Conservation (phyloP, 1,284 basidiomycete species). For the Ustilago vetiveriae region DNA sequence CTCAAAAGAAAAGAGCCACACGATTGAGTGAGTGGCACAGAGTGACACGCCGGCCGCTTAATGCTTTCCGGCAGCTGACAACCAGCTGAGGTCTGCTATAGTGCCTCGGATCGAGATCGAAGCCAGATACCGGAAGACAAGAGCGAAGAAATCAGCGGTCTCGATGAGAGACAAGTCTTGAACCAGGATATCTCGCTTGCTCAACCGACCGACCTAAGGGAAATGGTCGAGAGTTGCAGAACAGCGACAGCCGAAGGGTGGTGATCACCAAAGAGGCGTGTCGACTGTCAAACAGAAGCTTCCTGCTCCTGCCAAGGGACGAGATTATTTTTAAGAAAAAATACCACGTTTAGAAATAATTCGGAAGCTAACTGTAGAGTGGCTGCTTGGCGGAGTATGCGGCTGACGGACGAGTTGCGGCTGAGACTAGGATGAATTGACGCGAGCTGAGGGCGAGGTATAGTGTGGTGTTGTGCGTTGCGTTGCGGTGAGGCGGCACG, state of each 20-base stretch:
- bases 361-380: no score
- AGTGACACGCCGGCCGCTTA: slow-evolving; percentile 11
- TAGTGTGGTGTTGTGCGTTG: no score
- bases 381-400: slow-evolving; percentile 1
- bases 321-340: background rate
- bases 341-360: no score
- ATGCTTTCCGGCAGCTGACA: background rate
- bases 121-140: background rate
- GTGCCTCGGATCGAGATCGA: slow-evolving; percentile 13
- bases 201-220: no score
- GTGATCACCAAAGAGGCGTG: no score
- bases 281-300: background rate
- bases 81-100: no score
- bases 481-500: background rate
- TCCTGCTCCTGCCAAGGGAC: no score
- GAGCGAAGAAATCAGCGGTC: slow-evolving; percentile 8
- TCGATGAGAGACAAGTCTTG: background rate
- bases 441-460: no score
- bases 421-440: no score
- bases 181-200: no score
- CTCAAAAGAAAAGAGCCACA: background rate
- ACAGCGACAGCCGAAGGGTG: no score
- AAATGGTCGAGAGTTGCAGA: background rate
- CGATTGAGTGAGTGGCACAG: slow-evolving; percentile 1
- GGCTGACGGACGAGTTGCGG: background rate